Evolutionary conservation across 2,329 filamentous ascomycete genomes (phyloP).

Genomic region (Ophiostoma populinum): DNA sequence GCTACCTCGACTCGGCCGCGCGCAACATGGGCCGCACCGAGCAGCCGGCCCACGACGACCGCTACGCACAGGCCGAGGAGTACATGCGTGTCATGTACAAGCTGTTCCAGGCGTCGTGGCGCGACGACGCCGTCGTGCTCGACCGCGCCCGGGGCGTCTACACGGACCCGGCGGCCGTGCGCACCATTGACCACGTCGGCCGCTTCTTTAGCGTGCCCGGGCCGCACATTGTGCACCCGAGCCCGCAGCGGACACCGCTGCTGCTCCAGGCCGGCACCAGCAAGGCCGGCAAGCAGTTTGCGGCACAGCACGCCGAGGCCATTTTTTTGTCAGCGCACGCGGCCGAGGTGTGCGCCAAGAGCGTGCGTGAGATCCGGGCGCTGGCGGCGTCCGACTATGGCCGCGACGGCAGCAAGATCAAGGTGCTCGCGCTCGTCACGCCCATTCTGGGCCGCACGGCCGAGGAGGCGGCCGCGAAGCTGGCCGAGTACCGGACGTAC

Average conservation of each 20-base stretch:
- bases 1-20: slow-evolving; percentile 11
- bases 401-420: slow-evolving; percentile 11
- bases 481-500: slow-evolving; percentile 41
- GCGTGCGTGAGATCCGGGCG: slow-evolving; percentile 23
- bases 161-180: slow-evolving; percentile 8
- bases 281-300: slow-evolving; percentile 12
- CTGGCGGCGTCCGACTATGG: slow-evolving; percentile 6
- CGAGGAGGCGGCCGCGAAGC: slow-evolving; percentile 17
- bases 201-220: slow-evolving; percentile 7
- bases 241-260: slow-evolving; percentile 11
- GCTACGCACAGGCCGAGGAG: slow-evolving; percentile 13
- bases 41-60: slow-evolving; percentile 11
- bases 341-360: slow-evolving; percentile 6
- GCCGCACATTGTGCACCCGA: slow-evolving; percentile 15
- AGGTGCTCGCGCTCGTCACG: slow-evolving; percentile 12
- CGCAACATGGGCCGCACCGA: slow-evolving; percentile 10
- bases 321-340: slow-evolving; percentile 12
- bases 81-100: slow-evolving; percentile 13
- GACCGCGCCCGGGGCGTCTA: slow-evolving; percentile 5
- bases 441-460: slow-evolving; percentile 12
- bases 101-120: slow-evolving; percentile 9
- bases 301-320: slow-evolving; percentile 14
- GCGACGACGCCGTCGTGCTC: slow-evolving; percentile 9
- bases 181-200: slow-evolving; percentile 9
- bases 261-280: slow-evolving; percentile 14